Base-by-base conservation (phyloP, 2,329 filamentous ascomycete genomes). In the Sphaerostilbella broomeana region DNA sequence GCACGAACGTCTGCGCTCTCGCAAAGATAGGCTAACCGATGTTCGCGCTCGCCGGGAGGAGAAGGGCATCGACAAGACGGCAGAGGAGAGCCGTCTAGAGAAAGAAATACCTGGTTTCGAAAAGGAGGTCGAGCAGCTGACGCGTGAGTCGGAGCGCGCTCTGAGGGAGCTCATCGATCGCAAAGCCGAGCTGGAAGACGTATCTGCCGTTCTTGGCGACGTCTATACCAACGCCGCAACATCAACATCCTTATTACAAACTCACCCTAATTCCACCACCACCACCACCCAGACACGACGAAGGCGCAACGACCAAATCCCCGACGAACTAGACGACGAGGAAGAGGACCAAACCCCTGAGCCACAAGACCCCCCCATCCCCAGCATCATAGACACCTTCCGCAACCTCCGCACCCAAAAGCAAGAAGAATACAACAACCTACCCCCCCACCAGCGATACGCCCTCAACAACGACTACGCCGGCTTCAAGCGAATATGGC, bases 401-500 rank as follows among this genome's bases (percentile, higher is more conserved):
- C 51, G 57, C 25, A 44, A 61, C 6, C 54, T 60, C 10, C 61
- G 62, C 20, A 51, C 57, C 20, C 46, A 56, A 22, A 69, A 68
- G 38, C 51, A 56, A 1, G 51, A 49, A 9, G 65, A 69, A 27
- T 77, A 77, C 51, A 56, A 54, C 1, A 46, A 50, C 2, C 56
- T 70, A 47, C 59, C 52, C 24, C 51, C 62, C 32, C 56, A 70
- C 43, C 57, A 72, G 47, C 69, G 69, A 18, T 79, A 79, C 51
- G 73, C 65, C 4, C 48, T 64, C 10, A 67, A 78, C 57, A 79
- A 79, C 52, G 72, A 77, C 50, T 79, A 79, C 51, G 66, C 69
- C 41, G 58, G 60, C n/a, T 79, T 79, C 65, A 77, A 75, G 54
- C 69, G 69, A 49, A 57, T 69, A 17, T 75, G 73, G 72, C 73